Conservation (phyloP, 2,329 filamentous ascomycete species). For the Stagonosporopsis rhizophila region DNA sequence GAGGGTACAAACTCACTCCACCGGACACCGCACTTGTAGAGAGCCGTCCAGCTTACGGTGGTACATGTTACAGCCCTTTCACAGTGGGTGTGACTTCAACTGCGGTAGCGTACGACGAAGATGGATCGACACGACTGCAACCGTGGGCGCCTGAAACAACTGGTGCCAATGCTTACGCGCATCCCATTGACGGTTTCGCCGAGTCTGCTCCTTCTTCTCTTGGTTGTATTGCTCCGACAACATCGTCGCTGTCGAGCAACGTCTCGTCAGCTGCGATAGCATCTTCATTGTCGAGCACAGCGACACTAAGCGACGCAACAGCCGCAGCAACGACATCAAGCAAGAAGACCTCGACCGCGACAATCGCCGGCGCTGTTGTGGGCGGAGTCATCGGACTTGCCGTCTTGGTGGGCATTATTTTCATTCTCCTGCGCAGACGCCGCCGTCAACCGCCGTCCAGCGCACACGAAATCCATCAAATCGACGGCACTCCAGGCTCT, state of each 20-base stretch:
- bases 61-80: constrained; percentile 37
- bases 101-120: constrained; percentile 27
- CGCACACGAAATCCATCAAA: constrained; percentile 14
- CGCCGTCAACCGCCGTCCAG: constrained; percentile 10
- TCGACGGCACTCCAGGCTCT: constrained; percentile 7
- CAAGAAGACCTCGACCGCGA: constrained; percentile 15
- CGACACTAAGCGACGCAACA: not conserved
- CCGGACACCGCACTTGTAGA: constrained; percentile 25
- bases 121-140: constrained; percentile 21
- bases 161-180: constrained; percentile 33
- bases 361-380: constrained; percentile 33
- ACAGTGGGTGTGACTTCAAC: constrained; percentile 21
- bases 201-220: constrained; percentile 17
- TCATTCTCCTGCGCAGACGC: constrained; percentile 22
- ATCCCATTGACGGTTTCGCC: constrained; percentile 40
- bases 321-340: not conserved
- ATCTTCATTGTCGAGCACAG: not conserved
- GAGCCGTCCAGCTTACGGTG: constrained; percentile 35
- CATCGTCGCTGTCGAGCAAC: not conserved
- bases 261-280: not conserved
- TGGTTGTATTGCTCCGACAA: constrained; percentile 19
- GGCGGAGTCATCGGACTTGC: constrained; percentile 22
- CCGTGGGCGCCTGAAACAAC: constrained; percentile 14
- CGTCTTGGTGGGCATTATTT: constrained; percentile 22
- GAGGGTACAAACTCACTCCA: constrained; percentile 10